Evolutionary conservation across 176 grass and related monocot species (phyloP).

Genomic region (Aegilops tauschii): DNA sequence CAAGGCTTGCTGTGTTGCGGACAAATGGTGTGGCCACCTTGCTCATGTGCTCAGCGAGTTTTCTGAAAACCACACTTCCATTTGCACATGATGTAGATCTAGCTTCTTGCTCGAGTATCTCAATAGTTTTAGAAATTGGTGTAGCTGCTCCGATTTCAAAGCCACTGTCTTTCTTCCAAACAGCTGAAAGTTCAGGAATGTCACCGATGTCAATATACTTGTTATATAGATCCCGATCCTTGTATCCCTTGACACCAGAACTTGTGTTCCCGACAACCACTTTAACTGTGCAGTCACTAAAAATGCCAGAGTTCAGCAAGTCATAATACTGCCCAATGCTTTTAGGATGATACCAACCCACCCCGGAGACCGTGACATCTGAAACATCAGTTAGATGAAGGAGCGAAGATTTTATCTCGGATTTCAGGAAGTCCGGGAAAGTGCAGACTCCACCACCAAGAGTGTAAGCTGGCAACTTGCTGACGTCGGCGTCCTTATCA

Average conservation of each 20-base stretch:
- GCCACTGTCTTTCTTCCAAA: slow-evolving; percentile 31
- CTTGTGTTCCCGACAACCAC: slow-evolving; percentile 65
- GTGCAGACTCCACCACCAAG: slow-evolving; percentile 45
- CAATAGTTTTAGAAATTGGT: slow-evolving; percentile 50
- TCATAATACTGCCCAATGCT: slow-evolving; percentile 46
- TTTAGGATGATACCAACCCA: slow-evolving; percentile 56
- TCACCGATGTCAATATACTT: slow-evolving; percentile 61
- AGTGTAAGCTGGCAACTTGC: slow-evolving; percentile 47
- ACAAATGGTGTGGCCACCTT: slow-evolving; percentile 72
- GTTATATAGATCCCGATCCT: slow-evolving; percentile 49
- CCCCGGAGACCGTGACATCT: neutral
- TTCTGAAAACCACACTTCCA: slow-evolving; percentile 43
- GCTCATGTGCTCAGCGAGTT: slow-evolving; percentile 71
- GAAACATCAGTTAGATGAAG: neutral
- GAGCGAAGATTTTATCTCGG: slow-evolving; percentile 34
- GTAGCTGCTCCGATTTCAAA: slow-evolving; percentile 61
- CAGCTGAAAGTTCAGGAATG: slow-evolving; percentile 56
- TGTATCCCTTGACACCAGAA: slow-evolving; percentile 52
- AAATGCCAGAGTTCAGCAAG: slow-evolving; percentile 34
- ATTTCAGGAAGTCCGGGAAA: slow-evolving; percentile 62
- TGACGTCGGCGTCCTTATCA: slow-evolving; percentile 30
- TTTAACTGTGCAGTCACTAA: slow-evolving; percentile 35
- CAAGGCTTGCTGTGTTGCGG: slow-evolving; percentile 69
- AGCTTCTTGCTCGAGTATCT: slow-evolving; percentile 35
- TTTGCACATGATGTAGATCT: neutral